Conservation (phyloP, 176 grass and related monocot species). For the Echinochloa phyllopogon region DNA sequence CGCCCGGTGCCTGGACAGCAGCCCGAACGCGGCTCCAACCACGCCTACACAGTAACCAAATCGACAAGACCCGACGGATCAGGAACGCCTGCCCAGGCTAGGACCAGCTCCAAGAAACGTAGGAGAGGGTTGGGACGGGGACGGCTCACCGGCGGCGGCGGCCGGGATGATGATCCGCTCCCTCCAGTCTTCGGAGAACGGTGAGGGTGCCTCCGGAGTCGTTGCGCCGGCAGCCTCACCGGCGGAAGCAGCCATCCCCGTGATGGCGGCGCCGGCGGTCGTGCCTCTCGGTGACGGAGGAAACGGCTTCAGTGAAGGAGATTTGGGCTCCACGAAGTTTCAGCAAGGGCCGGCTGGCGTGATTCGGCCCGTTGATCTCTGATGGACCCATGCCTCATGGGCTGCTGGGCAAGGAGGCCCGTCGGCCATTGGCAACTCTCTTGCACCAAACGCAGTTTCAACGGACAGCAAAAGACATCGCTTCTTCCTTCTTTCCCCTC, state of each 20-base stretch:
- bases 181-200: conserved; percentile 56
- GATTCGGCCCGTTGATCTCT: background rate
- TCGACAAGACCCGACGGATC: conserved; percentile 33
- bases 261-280: background rate
- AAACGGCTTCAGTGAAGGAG: background rate
- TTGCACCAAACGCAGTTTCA: no score
- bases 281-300: background rate
- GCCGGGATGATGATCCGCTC: conserved; percentile 70
- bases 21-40: conserved; percentile 63
- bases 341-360: background rate
- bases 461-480: no score
- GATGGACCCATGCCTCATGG: background rate
- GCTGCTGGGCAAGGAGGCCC: background rate
- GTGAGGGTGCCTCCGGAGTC: background rate
- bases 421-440: no score
- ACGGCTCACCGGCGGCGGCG: conserved; percentile 50
- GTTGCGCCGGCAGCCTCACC: conserved; percentile 32
- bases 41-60: conserved; percentile 48
- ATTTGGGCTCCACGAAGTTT: background rate
- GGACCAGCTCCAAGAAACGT: conserved; percentile 8
- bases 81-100: background rate
- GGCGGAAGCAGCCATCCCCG: conserved; percentile 42
- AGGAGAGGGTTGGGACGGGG: background rate
- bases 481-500: no score
- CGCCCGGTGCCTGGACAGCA: conserved; percentile 64